A percentile compares a stretch with the other conserved stretches of the same genome.
Conservation (phyloP, 2,329 filamentous ascomycete genomes). For the Phialemonium atrogriseum region DNA sequence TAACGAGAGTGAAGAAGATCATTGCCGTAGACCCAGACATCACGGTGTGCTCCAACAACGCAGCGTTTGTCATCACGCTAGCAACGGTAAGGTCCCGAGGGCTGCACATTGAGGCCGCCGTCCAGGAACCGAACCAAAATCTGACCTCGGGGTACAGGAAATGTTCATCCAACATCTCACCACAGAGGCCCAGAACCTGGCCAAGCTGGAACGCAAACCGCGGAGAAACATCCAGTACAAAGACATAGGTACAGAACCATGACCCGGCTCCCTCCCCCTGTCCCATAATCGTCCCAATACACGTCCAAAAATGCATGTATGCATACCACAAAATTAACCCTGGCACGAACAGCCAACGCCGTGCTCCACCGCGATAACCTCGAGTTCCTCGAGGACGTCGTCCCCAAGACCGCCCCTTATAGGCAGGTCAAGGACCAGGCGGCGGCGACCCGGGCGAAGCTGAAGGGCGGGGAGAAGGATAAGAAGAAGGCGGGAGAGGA, state of each 20-base stretch:
- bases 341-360: conserved; percentile 57
- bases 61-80: conserved; percentile 85
- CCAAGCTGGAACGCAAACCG: conserved; percentile 86
- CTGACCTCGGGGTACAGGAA: conserved; percentile 49
- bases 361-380: conserved; percentile 86
- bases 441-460: conserved; percentile 37
- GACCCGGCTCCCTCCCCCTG: not conserved
- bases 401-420: conserved; percentile 78
- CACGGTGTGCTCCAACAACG: conserved; percentile 80
- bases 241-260: conserved; percentile 60
- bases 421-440: conserved; percentile 66
- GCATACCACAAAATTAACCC: too few relatives aligned
- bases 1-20: conserved; percentile 93
- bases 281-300: conserved; percentile 4
- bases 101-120: too few relatives aligned
- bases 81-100: too few relatives aligned
- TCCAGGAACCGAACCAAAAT: conserved; percentile 1
- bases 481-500: conserved; percentile 28
- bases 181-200: conserved; percentile 75
- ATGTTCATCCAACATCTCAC: conserved; percentile 93
- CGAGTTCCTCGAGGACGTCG: conserved; percentile 86
- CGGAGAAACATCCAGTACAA: conserved; percentile 92
- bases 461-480: conserved; percentile 34
- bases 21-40: conserved; percentile 83
- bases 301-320: not conserved